These are phyloP conservation scores for Beauveria sp. DNA, from an alignment of 2,329 filamentous ascomycete genomes.

Conservation along the genomic window DNA sequence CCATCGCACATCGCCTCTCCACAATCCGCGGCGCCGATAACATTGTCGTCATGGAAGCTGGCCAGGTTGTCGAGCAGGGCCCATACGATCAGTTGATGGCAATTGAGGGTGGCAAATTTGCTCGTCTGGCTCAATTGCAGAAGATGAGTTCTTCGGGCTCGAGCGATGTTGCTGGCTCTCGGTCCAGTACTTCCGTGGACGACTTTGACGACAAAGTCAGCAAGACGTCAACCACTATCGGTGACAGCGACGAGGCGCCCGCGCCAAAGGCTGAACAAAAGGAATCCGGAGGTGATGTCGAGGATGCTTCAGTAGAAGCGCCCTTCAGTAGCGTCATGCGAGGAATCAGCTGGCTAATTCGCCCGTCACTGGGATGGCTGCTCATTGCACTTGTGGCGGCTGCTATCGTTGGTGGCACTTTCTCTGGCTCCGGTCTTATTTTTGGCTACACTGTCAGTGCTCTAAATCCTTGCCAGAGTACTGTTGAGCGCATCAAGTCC, in stretches of 20 bases:
- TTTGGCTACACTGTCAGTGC: slow-evolving; percentile 54
- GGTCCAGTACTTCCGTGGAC: neutral
- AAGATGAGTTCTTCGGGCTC: neutral
- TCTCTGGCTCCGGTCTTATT: slow-evolving; percentile 49
- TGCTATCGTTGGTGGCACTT: slow-evolving; percentile 47
- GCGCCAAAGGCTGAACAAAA: neutral
- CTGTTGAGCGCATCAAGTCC: slow-evolving; percentile 37
- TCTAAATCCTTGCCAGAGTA: slow-evolving; percentile 45
- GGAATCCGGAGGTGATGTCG: neutral
- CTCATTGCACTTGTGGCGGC: slow-evolving; percentile 42
- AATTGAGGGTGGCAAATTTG: slow-evolving; percentile 20
- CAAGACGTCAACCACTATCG: neutral
- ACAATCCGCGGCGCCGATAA: slow-evolving; percentile 51
- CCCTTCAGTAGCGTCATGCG: slow-evolving; percentile 16
- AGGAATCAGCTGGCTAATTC: slow-evolving; percentile 16
- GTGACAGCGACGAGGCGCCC: neutral
- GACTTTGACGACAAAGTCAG: neutral
- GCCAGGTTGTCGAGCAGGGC: slow-evolving; percentile 49
- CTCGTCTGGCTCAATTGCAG: neutral
- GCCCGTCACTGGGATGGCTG: slow-evolving; percentile 31
- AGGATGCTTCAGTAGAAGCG: slow-evolving; percentile 8
- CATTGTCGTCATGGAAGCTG: slow-evolving; percentile 54
- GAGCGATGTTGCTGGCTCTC: neutral
- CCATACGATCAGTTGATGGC: slow-evolving; percentile 49
- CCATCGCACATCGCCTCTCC: slow-evolving; percentile 51